Base-by-base conservation (phyloP, 1,284 basidiomycete genomes). In the Athelia sp. region DNA sequence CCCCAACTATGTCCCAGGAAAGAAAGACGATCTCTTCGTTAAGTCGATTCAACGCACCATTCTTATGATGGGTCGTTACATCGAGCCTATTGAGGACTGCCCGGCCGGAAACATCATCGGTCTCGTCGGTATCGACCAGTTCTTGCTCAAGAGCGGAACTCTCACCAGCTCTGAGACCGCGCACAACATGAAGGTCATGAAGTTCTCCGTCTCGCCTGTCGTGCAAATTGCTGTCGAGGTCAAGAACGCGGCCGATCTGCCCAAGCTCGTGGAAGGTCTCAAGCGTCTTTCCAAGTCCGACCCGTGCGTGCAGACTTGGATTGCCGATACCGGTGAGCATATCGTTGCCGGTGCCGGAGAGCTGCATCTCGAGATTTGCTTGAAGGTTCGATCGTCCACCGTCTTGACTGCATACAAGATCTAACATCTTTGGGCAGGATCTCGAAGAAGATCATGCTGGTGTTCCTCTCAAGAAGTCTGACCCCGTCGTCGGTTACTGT, bases 181-280 rank as follows among this genome's bases (percentile, higher is more conserved):
- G 48, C 97, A 99, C 84, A 99, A 99, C 84, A 97, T 99, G 93
- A 93, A 81, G 79, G 95, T 99, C 74, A 99, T 99, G 96, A 94
- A 92, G 80, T 97, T 96, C 84, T 96, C 93, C 68, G 97, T 99
- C 56, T 99, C 97, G 40, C 97, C 96, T 64, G 97, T 99, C 84
- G 97, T 99, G 45, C 97, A 90, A 73, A 93, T 98, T 67, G 93
- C 96, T 62, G 97, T 99, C 66, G 97, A 99, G 75, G 96, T 98
- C 74, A 99, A 99, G 90, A 99, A 99, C 73, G 95, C 96, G 58
- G 84, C 93, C 58, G 96, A 99, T 81, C 81, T 99, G 53, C 96
- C 96, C 68, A 99, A 99, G 78, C 90, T 99, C 58, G 97, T 99
- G 60, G 97, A 99, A 82, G 97, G 96, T 82, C 90, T 99, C 61